Evolutionary conservation across 148 eudicot genomes (phyloP), one percentile per base, ranked within the genome.

Genomic region (Vaccinium corymbosum): DNA sequence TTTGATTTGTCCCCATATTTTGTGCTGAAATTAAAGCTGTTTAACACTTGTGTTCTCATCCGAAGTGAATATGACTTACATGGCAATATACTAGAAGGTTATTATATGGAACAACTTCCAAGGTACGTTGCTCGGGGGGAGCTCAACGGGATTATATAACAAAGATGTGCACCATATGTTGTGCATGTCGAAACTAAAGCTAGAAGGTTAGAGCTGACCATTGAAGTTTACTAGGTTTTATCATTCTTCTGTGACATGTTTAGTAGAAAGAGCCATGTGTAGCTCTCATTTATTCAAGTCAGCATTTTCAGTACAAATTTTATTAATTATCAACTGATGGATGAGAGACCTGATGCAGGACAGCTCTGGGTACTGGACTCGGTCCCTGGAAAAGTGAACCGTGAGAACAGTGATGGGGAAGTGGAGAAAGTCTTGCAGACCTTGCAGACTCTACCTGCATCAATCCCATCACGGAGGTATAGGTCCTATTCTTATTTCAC

Each of bases 351-450:
- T 92, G 92, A 81, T 91, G 95, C 97, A 96, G 97, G 90, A 83
- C 98, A 97, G 99, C 88, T 97, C 83, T 97, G 99, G 99, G 92
- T 95, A 57, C 82, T 97, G 88, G 99, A 97, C 88, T 97, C 99
- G 0, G 96, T 95, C 68, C 96, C 99, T 76, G 98, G 99, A 84
- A 87, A 90, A 79, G 93, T 94, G 86, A 89, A 81, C 84, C 88
- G 89, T 81, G 92, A 91, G 62, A 87, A 90, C 32, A 89, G 91
- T 72, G 90, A 90, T 74, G 91, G 98, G 86, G 99, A 97, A 83
- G 99, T 97, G 86, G 99, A 97, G 91, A 90, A 90, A 85, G 98
- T 97, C 79, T 87, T 97, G 92, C 88, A 91, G 85, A 97, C 98
- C 51, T 86, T 97, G 89, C 98, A 91, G 90, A 90, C 90, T 88